Conservation (phyloP, 345 rosid species). For the Brassica juncea region DNA sequence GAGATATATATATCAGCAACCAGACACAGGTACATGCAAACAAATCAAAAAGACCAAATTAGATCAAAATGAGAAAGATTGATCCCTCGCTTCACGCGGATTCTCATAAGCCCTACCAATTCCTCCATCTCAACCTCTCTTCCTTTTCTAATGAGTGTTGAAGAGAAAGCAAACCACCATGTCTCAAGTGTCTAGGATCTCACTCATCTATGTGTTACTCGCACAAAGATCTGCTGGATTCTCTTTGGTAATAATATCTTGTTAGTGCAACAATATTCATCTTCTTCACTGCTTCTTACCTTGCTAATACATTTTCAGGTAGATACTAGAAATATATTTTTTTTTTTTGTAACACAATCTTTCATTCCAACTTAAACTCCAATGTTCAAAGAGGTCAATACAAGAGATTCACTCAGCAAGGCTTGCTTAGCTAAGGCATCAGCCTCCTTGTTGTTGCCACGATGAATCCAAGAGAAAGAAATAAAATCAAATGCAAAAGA, state of each 20-base stretch:
- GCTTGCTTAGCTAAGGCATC: no score
- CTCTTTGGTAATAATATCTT: background rate
- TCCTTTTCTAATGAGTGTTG: background rate
- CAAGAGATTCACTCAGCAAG: no score
- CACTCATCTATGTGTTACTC: background rate
- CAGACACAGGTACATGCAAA: no score
- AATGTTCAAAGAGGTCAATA: no score
- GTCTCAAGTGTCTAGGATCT: background rate
- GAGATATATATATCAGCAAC: no score
- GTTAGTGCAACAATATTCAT: background rate
- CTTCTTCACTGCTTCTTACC: background rate
- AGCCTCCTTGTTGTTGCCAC: no score
- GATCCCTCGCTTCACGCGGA: background rate
- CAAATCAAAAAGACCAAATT: no score
- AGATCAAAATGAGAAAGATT: background rate
- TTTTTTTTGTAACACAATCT: no score
- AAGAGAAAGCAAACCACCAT: background rate
- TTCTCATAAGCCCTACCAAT: background rate
- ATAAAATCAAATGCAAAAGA: no score
- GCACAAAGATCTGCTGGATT: background rate
- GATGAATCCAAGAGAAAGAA: no score
- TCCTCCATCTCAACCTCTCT: background rate
- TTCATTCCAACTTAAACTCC: no score
- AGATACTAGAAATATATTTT: background rate
- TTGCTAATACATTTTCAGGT: background rate